Base-by-base conservation (phyloP, 768 basidiomycete genomes). In the Xerocomus spinulosus region DNA sequence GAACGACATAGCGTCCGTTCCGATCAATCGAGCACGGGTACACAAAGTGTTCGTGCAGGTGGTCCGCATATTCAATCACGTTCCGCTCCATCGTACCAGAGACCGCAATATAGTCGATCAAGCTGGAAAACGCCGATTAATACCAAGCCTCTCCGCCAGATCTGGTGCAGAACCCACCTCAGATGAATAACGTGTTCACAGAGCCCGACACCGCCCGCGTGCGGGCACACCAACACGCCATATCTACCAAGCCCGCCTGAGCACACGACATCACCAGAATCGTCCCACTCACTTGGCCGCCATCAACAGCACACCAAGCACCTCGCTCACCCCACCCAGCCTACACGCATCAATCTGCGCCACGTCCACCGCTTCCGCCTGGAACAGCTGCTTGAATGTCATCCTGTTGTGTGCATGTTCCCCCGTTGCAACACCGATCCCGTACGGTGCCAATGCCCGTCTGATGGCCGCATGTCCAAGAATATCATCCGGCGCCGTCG, bases 401-500 rank as follows among this genome's bases (percentile, higher is more conserved):
- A 94, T 91, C 42, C 88, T 79, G 68, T 95, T 95, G 65, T 96
- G 92, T 2, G 89, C 92, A 57, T 95, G 92, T 71, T 96, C 93
- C 23, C 92, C 93, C 0, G 93, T 95, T 4, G 92, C 92, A 32
- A 95, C 92, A 25, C 90, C 89, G 51, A 95, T 93, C 1, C 85
- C 84, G 60, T 84, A 67, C 8, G 83, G 83, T 57, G 83, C 83
- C 34, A 95, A 73, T 8, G 79, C 87, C 62, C 80, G 86, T 49
- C 89, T 81, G 49, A 92, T 82, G 9, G 83, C 74, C 18, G 87
- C 87, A 51, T 91, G 89, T 3, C 90, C 88, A 9, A 94, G 78
- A 53, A 89, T 83, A 63, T 94, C 92, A 58, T 94, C 92, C 0
- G 89, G 92, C 0, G 91, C 92, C 3, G 90, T 94, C 1, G 92